A percentile compares a stretch with the other conserved stretches of the same genome.
Conservation (phyloP, 2,329 filamentous ascomycete species). For the Alternaria infectoria region DNA sequence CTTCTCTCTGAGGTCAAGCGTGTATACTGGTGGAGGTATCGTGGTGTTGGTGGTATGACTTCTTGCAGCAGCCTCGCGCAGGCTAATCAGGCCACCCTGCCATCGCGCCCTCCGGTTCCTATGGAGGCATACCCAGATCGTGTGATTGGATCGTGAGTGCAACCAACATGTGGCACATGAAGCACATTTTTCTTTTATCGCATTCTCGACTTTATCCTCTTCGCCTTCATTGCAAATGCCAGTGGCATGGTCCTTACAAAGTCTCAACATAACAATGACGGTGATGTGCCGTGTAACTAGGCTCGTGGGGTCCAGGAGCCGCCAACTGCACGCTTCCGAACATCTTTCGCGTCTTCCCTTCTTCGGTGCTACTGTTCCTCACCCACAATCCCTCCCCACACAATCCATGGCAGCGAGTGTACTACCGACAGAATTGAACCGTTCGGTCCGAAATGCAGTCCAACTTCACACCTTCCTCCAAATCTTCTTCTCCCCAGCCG, state of each 20-base stretch:
- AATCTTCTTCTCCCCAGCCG: slow-evolving; percentile 16
- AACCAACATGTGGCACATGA: background rate
- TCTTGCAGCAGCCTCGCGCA: background rate
- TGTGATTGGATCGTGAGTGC: background rate
- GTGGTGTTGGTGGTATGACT: background rate
- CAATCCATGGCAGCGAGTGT: slow-evolving; percentile 8
- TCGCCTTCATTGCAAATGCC: background rate
- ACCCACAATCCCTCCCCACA: slow-evolving; percentile 4
- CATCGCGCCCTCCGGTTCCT: background rate
- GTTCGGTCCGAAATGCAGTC: slow-evolving; percentile 18
- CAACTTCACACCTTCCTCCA: slow-evolving; percentile 10
- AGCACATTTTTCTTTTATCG: background rate
- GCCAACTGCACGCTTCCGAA: slow-evolving; percentile 1
- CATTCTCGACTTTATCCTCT: background rate
- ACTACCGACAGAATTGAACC: slow-evolving; percentile 8
- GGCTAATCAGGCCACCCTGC: background rate
- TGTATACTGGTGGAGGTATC: background rate
- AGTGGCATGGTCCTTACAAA: background rate
- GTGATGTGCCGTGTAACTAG: slow-evolving; percentile 1
- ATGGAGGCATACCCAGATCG: background rate
- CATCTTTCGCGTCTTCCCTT: slow-evolving; percentile 4
- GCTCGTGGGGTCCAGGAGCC: slow-evolving; percentile 4
- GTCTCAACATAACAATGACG: background rate
- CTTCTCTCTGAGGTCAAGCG: background rate
- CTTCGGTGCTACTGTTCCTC: slow-evolving; percentile 5